Percentiles rank a stretch among this genome's conserved stretches.
These are phyloP conservation scores for Zygosaccharomyces kombuchaensis DNA, from an alignment of 805 yeast genomes.

Conservation along the genomic window DNA sequence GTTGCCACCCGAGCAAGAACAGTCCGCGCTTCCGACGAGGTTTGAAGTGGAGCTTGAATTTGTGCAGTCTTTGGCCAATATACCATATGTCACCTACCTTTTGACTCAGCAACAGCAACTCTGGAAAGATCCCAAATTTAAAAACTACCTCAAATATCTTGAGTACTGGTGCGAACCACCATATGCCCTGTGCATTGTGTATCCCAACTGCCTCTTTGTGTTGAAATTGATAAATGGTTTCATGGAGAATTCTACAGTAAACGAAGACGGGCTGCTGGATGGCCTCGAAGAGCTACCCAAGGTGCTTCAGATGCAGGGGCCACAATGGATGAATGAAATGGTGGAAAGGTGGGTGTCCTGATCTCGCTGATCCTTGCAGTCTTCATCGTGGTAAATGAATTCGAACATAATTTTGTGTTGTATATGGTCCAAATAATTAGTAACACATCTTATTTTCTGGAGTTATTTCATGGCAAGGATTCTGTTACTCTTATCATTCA, in stretches of 20 bases:
- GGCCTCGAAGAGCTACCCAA: constrained; percentile 52
- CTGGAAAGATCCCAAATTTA: constrained; percentile 59
- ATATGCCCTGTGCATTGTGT: constrained; percentile 49
- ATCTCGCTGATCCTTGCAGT: not conserved
- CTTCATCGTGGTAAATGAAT: not conserved
- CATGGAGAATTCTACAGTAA: constrained; percentile 36
- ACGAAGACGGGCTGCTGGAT: constrained; percentile 42
- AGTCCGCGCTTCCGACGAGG: constrained; percentile 45
- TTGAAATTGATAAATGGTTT: constrained; percentile 49
- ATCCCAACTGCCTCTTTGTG: constrained; percentile 85
- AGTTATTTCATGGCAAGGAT: too few species aligned
- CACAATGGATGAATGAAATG: constrained; percentile 62
- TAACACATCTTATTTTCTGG: too few species aligned
- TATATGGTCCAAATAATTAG: too few species aligned
- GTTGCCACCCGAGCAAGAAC: not conserved
- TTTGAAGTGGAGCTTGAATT: constrained; percentile 48
- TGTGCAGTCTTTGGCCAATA: constrained; percentile 86
- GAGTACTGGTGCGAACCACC: constrained; percentile 79
- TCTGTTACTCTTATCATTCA: too few species aligned
- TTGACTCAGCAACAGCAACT: constrained; percentile 75
- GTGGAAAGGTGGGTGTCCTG: constrained; percentile 54
- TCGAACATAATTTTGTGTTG: not conserved
- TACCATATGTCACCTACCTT: constrained; percentile 78
- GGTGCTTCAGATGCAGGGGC: constrained; percentile 39
- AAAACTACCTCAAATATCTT: constrained; percentile 71